Evolutionary conservation across 805 yeast species (phyloP).

Genomic region (Pichia membranifaciens): DNA sequence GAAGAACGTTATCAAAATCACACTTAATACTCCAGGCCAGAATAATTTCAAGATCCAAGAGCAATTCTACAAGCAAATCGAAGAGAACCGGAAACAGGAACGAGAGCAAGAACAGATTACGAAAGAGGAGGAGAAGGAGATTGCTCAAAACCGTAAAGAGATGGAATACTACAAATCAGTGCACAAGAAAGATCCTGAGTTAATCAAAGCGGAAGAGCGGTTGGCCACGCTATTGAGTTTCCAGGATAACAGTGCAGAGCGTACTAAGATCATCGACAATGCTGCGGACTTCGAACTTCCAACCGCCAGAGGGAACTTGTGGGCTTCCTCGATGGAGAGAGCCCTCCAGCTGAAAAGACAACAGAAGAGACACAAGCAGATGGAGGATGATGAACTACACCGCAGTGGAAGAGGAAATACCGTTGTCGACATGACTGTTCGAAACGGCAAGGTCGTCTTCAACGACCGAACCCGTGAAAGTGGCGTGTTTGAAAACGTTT

Average conservation of each 20-base stretch:
- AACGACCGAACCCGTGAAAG: constrained; percentile 35
- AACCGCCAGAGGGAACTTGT: constrained; percentile 46
- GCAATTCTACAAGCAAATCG: constrained; percentile 52
- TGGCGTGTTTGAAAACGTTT: constrained; percentile 23
- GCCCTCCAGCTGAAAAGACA: constrained; percentile 84
- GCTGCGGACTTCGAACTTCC: constrained; percentile 79
- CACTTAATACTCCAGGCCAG: constrained; percentile 54
- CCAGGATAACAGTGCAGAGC: constrained; percentile 81
- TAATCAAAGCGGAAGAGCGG: constrained; percentile 64
- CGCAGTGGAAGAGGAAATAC: constrained; percentile 69
- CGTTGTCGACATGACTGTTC: constrained; percentile 70
- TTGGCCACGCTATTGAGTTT: constrained; percentile 69
- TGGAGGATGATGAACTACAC: constrained; percentile 51
- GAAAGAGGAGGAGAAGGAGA: constrained; percentile 34
- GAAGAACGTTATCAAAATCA: constrained; percentile 46
- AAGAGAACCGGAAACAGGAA: constrained; percentile 38
- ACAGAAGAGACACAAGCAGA: constrained; percentile 63
- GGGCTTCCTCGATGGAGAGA: constrained; percentile 85
- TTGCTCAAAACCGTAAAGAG: constrained; percentile 38
- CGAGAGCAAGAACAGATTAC: constrained; percentile 29
- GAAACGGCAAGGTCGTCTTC: constrained; percentile 73
- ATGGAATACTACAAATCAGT: constrained; percentile 38
- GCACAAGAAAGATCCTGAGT: constrained; percentile 47
- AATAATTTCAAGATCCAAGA: constrained; percentile 68
- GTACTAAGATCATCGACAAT: constrained; percentile 89